Base-by-base conservation (phyloP, 352 stramenopile species). In the Globisporangium cystogenes region DNA sequence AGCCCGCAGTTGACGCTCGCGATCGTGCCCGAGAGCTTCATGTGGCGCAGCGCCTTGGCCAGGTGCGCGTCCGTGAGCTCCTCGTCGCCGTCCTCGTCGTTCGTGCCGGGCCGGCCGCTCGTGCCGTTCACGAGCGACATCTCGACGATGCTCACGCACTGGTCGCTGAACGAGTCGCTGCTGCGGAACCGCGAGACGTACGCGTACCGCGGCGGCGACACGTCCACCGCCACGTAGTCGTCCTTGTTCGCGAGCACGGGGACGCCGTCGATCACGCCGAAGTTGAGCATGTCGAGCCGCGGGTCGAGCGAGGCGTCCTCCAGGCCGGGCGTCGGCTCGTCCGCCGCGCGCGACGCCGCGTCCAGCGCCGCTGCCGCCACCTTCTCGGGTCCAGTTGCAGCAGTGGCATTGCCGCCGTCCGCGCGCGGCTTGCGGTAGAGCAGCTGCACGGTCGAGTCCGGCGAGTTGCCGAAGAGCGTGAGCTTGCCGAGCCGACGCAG, bases 101-200 rank as follows among this genome's bases (percentile, higher is more conserved):
- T 7, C 4, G 58, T 57, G 0, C 53, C 55, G 8, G 7, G 15
- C 37, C 2, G 16, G 15, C 15, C 11, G 37, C 37, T 59, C 18
- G 57, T 75, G 12, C 65, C 62, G 31, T 91, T 83, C 27, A 74
- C 58, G 6, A 91, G 64, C 33, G 68, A 68, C 65, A 93, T 75
- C 63, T 93, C 78, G 24, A 93, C 70, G 39, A 90, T 88, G 53
- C 81, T 90, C 45, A 90, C 73, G 55, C 82, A 93, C 53, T 90
- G 82, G 49, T 93, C 82, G 44, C 79, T 89, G 56, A 88, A 87
- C 47, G 82, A 88, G 53, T 90, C 75, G 53, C 76, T 87, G 50
- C 74, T 90, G 39, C 82, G 77, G 62, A 93, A 90, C 7, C 82
- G 74, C 37, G 76, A 87, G 2, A 85, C 72, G 55, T 87, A 91